Conservation (phyloP, 805 yeast genomes). For the Teunomyces funiuensis region DNA sequence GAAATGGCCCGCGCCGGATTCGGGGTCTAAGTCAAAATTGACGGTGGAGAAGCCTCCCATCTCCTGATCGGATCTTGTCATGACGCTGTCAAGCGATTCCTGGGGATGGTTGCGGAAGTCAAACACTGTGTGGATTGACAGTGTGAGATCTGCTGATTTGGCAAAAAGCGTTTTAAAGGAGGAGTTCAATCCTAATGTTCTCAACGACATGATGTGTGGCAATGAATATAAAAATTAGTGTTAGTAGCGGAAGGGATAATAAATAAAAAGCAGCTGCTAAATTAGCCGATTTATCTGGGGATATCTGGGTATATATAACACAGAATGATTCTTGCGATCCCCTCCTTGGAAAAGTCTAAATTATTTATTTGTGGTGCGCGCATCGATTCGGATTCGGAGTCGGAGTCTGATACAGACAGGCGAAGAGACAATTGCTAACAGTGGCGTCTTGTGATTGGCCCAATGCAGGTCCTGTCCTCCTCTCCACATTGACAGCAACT, state of each 20-base stretch:
- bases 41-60: conserved; percentile 79
- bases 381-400: conserved; percentile 4
- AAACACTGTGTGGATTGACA: conserved; percentile 45
- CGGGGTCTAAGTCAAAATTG: conserved; percentile 43
- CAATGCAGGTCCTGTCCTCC: too few species aligned
- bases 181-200: conserved; percentile 40
- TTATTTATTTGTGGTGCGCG: conserved; percentile 5
- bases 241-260: not conserved
- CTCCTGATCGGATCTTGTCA: conserved; percentile 70
- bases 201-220: conserved; percentile 33
- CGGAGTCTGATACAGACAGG: not conserved
- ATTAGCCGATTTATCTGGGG: not conserved
- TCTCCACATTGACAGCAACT: not conserved
- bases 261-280: not conserved
- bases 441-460: not conserved
- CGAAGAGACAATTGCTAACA: not conserved
- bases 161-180: conserved; percentile 36
- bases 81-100: conserved; percentile 42
- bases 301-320: conserved; percentile 1
- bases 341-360: conserved; percentile 4
- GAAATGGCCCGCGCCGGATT: conserved; percentile 34
- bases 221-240: not conserved
- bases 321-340: not conserved
- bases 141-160: conserved; percentile 27
- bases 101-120: conserved; percentile 55